Evolutionary conservation across 805 yeast genomes (phyloP).

Genomic region (Ogataea paraovalis): DNA sequence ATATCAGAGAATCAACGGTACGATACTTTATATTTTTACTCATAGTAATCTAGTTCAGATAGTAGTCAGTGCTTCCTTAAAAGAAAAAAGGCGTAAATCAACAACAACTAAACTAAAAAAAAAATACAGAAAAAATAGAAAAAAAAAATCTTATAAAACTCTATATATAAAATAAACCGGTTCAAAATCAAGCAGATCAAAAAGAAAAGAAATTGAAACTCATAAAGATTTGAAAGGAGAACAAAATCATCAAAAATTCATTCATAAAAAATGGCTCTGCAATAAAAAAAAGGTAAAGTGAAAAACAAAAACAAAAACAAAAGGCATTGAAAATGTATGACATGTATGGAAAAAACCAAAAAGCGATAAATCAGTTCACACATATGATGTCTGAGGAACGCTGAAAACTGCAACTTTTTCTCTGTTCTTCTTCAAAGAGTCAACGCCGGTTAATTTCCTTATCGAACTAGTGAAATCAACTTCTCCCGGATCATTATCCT

Average conservation of each 20-base stretch:
- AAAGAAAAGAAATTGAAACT: neutral
- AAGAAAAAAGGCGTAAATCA: neutral
- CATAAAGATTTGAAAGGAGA: neutral
- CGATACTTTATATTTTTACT: no score
- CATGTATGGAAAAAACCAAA: neutral
- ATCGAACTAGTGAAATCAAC: neutral
- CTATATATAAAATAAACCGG: neutral
- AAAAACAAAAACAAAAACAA: neutral
- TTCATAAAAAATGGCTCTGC: no score
- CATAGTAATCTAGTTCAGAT: neutral
- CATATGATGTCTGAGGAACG: slow-evolving; percentile 2
- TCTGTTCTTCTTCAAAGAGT: neutral
- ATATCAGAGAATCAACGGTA: no score
- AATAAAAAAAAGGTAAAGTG: neutral
- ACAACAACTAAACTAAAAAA: neutral
- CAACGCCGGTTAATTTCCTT: neutral
- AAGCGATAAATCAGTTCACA: neutral
- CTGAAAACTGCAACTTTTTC: neutral
- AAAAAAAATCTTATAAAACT: neutral
- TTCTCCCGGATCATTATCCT: neutral
- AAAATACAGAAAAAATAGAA: neutral
- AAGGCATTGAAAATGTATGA: neutral
- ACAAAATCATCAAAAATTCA: neutral
- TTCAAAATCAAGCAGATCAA: neutral
- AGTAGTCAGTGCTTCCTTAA: neutral